Base-by-base conservation (phyloP, 495 filamentous ascomycete genomes). In the Penicillium waksmanii region DNA sequence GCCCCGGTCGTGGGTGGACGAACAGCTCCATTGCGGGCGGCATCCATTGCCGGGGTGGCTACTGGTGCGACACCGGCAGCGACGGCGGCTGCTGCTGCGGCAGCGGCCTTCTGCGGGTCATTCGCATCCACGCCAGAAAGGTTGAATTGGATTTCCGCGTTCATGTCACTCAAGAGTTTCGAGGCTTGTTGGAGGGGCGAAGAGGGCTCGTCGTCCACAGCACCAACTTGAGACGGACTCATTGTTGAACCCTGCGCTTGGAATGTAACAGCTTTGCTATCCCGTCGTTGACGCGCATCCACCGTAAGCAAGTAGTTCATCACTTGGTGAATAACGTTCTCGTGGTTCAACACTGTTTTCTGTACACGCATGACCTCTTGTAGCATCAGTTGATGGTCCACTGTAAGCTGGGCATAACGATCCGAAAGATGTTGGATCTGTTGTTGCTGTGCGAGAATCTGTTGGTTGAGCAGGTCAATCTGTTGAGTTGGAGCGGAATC, bases 161-260 rank as follows among this genome's bases (percentile, higher is more conserved):
- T 88, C 57, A 93, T 87, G 60, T 92, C 85, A 59, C 83, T 90
- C 44, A 98, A 79, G 18, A 97, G 85, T 67, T 96, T 93, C 10
- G 91, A 87, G n/a, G 94, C 93, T 55, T 96, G 86, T 63, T 96
- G 90, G 62, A 97, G 75, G 57, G 94, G 91, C 18, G 90, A 89
- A 23, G 92, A 88, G 11, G 89, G 89, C 54, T 89, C 86, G 63
- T 94, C 90, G 51, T 90, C 86, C 57, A 74, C 76, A 7, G 71
- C 68, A 35, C 71, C 72, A 7, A 81, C 73, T 56, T 79, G 81
- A 23, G 73, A 71, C 17, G 76, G 75, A 34, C 73, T 80, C 55
- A 77, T 59, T 23, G 66, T 73, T 7, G 75, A 72, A 36, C 76
- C 62, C 42, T 74, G 73, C 5, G 64, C 60, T 46, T 72, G 75